These are phyloP conservation scores for Sporothrix pseudoabietina DNA, from an alignment of 2,329 filamentous ascomycete genomes.

Conservation along the genomic window DNA sequence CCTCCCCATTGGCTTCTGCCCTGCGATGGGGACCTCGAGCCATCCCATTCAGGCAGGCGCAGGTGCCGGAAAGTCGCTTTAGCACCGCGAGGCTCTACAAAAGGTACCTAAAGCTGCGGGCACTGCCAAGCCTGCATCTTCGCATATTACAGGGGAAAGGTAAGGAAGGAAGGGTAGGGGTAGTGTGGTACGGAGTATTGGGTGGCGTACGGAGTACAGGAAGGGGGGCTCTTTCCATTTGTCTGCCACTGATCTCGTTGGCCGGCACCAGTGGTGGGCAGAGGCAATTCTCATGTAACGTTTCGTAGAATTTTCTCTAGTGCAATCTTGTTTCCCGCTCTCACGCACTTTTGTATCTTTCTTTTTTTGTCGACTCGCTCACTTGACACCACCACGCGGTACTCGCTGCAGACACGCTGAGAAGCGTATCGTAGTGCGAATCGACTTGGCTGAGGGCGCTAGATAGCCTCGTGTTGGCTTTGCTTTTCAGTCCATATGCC, in stretches of 20 bases:
- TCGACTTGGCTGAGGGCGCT: not conserved
- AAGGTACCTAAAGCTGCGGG: constrained; percentile 7
- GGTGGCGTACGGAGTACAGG: not conserved
- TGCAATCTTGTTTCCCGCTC: not conserved
- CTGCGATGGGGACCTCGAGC: not conserved
- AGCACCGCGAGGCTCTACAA: constrained; percentile 22
- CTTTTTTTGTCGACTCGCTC: not conserved
- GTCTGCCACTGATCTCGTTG: constrained; percentile 5
- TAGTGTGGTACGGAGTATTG: not conserved
- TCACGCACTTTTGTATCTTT: not conserved
- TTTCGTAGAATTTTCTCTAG: constrained; percentile 29
- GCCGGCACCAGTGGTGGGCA: not conserved
- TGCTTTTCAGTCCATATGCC: not conserved
- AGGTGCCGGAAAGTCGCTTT: constrained; percentile 13
- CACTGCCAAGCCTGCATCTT: constrained; percentile 21
- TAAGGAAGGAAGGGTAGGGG: not conserved
- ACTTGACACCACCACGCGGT: not conserved
- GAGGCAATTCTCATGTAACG: constrained; percentile 33
- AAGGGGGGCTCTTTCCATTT: constrained; percentile 13
- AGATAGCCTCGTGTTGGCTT: constrained; percentile 8
- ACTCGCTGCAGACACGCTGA: not conserved
- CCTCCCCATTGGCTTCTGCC: not conserved
- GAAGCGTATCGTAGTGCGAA: not conserved
- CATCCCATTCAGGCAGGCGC: constrained; percentile 28
- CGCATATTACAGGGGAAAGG: not conserved